phyloP scores from a whole-genome alignment of 176 grass and related monocot species.

The Microstegium vimineum region DNA sequence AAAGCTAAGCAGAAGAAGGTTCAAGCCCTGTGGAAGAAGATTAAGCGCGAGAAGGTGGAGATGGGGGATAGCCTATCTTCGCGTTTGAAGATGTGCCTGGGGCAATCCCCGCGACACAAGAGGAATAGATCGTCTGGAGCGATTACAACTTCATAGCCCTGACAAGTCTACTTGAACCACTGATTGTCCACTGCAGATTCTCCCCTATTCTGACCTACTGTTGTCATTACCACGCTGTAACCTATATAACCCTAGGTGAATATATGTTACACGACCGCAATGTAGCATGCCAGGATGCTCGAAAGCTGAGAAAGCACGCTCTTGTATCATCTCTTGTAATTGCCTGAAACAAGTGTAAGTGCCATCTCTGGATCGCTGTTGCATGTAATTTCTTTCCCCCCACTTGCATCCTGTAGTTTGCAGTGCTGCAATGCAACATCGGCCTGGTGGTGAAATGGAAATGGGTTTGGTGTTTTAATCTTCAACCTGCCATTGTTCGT shows the following conservation, averaged over 20 bases:
- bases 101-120: constrained; percentile 52
- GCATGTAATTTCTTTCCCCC: background rate
- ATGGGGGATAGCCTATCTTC: constrained; percentile 49
- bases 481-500: background rate
- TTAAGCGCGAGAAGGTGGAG: constrained; percentile 38
- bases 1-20: constrained; percentile 66
- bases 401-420: constrained; percentile 6
- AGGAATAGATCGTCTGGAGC: constrained; percentile 47
- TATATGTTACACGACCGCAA: constrained; percentile 27
- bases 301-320: background rate
- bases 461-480: background rate
- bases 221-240: background rate
- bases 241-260: constrained; percentile 34
- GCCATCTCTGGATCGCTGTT: background rate
- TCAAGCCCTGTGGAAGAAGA: constrained; percentile 48
- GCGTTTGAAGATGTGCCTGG: constrained; percentile 63
- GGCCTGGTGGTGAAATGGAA: constrained; percentile 2
- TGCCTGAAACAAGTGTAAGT: constrained; percentile 4
- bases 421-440: background rate
- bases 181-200: constrained; percentile 6
- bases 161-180: constrained; percentile 6
- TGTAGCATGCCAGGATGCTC: background rate
- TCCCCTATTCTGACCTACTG: constrained; percentile 7
- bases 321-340: constrained; percentile 26
- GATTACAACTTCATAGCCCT: background rate